Conservation (phyloP, 768 basidiomycete species). For the Auriscalpium vulgare region DNA sequence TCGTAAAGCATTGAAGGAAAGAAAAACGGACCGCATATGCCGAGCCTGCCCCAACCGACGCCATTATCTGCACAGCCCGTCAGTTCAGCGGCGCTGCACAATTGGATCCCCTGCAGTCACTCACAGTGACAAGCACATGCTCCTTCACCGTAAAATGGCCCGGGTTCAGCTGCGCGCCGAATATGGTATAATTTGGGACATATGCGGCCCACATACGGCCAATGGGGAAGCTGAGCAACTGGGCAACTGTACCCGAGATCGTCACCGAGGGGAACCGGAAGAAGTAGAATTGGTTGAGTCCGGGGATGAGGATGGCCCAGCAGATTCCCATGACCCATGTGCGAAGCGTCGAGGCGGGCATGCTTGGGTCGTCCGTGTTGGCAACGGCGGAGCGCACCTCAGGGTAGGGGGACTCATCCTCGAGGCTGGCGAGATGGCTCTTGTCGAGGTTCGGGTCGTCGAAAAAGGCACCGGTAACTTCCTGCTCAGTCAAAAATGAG, state of each 20-base stretch:
- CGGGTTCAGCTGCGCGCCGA: slow-evolving; percentile 49
- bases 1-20: not conserved
- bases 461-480: not conserved
- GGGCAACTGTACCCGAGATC: slow-evolving; percentile 43
- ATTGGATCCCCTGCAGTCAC: not conserved
- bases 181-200: slow-evolving; percentile 43
- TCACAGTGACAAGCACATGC: slow-evolving; percentile 39
- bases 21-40: slow-evolving; percentile 24
- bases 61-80: slow-evolving; percentile 26
- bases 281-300: slow-evolving; percentile 73
- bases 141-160: slow-evolving; percentile 74
- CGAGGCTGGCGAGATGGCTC: not conserved
- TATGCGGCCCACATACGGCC: slow-evolving; percentile 50
- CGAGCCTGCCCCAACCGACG: slow-evolving; percentile 24
- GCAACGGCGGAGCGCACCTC: slow-evolving; percentile 44
- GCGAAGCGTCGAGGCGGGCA: slow-evolving; percentile 29
- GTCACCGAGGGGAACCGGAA: slow-evolving; percentile 49
- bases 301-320: slow-evolving; percentile 54
- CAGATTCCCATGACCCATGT: slow-evolving; percentile 29
- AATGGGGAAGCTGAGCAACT: slow-evolving; percentile 43
- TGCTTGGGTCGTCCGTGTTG: slow-evolving; percentile 37
- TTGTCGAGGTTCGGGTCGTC: slow-evolving; percentile 16
- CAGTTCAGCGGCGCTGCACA: not conserved
- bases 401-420: slow-evolving; percentile 45
- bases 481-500: not conserved